phyloP scores from a whole-genome alignment of 2,329 filamentous ascomycete species.

The Verticillium tricorpus region DNA sequence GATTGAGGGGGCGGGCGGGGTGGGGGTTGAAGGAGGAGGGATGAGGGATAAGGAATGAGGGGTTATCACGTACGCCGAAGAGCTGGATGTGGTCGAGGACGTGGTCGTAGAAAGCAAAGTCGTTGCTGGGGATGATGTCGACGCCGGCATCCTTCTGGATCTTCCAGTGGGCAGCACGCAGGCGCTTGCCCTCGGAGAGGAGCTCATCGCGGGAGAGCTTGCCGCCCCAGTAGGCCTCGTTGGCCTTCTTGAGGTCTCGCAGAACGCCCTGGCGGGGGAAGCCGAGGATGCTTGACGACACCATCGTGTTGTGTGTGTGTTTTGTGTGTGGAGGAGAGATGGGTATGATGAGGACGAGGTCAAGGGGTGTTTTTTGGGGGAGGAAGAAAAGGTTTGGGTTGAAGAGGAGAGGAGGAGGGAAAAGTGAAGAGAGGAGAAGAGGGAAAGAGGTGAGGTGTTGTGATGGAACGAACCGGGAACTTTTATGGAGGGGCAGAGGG shows the following conservation, averaged over 20 bases:
- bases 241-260: constrained; percentile 99
- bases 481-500: constrained; percentile 4
- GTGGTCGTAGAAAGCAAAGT: constrained; percentile 98
- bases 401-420: background rate
- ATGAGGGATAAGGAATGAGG: background rate
- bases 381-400: constrained; percentile 4
- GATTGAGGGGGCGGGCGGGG: background rate
- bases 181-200: constrained; percentile 90
- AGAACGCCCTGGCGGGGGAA: constrained; percentile 98
- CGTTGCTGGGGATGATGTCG: constrained; percentile 97
- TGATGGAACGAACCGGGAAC: background rate
- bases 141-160: constrained; percentile 99
- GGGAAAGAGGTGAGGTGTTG: constrained; percentile 4
- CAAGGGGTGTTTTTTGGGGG: background rate
- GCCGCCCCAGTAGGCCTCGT: constrained; percentile 93
- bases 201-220: constrained; percentile 92
- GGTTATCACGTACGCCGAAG: constrained; percentile 68
- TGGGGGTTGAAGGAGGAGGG: too few relatives aligned
- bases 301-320: constrained; percentile 44
- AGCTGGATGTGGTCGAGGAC: constrained; percentile 97
- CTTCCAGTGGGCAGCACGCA: constrained; percentile 96
- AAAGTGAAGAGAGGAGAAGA: background rate
- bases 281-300: constrained; percentile 78
- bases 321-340: constrained; percentile 1
- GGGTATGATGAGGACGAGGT: constrained; percentile 3